A percentile compares a stretch with the other conserved stretches of the same genome.
These are phyloP conservation scores for Pleurotus tuoliensis DNA, from an alignment of 768 basidiomycete species.

Conservation along the genomic window DNA sequence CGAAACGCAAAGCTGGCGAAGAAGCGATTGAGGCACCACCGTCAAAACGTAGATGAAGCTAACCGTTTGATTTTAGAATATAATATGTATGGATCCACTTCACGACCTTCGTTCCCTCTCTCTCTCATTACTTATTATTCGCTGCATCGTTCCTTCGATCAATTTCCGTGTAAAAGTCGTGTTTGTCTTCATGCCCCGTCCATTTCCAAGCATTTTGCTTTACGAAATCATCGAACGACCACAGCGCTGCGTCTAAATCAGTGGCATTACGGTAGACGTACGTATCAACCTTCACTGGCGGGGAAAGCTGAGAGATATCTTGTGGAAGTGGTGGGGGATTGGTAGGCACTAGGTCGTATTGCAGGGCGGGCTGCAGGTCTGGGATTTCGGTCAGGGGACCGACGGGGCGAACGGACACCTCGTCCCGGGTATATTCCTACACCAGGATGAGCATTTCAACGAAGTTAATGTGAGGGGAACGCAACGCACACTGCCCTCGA, in stretches of 20 bases:
- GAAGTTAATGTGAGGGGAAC: background rate
- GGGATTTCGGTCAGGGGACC: slow-evolving; percentile 26
- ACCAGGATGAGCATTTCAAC: background rate
- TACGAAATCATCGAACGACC: slow-evolving; percentile 84
- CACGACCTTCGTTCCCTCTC: no score
- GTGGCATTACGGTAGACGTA: slow-evolving; percentile 62
- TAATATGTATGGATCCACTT: no score
- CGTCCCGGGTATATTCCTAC: slow-evolving; percentile 69
- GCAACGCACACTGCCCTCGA: slow-evolving; percentile 71
- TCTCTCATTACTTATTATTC: background rate
- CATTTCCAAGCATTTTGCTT: slow-evolving; percentile 74
- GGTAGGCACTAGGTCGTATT: slow-evolving; percentile 34
- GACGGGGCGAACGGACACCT: slow-evolving; percentile 56
- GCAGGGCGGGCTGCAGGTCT: slow-evolving; percentile 22
- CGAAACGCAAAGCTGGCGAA: slow-evolving; percentile 76
- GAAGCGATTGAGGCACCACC: slow-evolving; percentile 67
- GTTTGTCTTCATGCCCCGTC: slow-evolving; percentile 43
- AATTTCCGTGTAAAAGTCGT: slow-evolving; percentile 38
- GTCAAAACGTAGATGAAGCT: slow-evolving; percentile 47
- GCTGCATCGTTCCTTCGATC: slow-evolving; percentile 42
- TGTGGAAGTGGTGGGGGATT: slow-evolving; percentile 38
- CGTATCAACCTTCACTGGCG: slow-evolving; percentile 51
- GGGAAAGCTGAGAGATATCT: slow-evolving; percentile 23
- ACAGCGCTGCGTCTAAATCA: slow-evolving; percentile 54
- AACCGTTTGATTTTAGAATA: no score